Base-by-base conservation (phyloP, 2,329 filamentous ascomycete genomes). In the Ophiosphaerella narmari region DNA sequence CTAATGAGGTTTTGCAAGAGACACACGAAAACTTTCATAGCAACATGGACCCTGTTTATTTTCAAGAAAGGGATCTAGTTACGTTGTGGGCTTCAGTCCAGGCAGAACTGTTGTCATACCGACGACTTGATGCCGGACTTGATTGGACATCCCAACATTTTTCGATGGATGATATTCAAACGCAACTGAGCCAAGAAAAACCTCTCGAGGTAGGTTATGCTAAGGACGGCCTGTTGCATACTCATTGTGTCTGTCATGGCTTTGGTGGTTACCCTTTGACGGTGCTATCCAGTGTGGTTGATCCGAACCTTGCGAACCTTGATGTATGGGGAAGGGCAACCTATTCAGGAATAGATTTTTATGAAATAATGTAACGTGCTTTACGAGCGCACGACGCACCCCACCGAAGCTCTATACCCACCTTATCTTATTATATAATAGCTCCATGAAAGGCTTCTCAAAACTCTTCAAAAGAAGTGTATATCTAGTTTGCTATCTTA, bases 101-200 rank as follows among this genome's bases (percentile, higher is more conserved):
- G 46, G 70, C 71, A 8, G 74, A 76, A 39, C 39, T 76, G 2
- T 40, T 74, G 5, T 72, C 72, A 1, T 75, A 76, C 45, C 57
- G 74, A 37, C 65, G 71, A 31, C 34, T 74, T 2, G 40, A 53
- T 2, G 61, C 62, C 7, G 45, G 41, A 2, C 64, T 69, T 42
- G 21, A 52, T 31, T 72, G 60, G 58, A 32, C 45, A 5, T 63
- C 56, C 5, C 18, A 35, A 21, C 37, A 51, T n/a, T 59, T 60
- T 38, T 34, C 46, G 11, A 54, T 60, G 55, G 42, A 57, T n/a
- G 14, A 35, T 9, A 33, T 61, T 7, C 43, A 39, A 26, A 3
- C 18, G 3, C 48, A 51, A 5, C 43, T 60, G 2, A 35, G 50
- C 2, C 18, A 5, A 18, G 45, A 43, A 5, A 33, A 43, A 3